Percentiles rank a stretch among this genome's conserved stretches.
These are phyloP conservation scores for Cordyceps fumosorosea DNA, from an alignment of 2,329 filamentous ascomycete genomes.

Conservation along the genomic window DNA sequence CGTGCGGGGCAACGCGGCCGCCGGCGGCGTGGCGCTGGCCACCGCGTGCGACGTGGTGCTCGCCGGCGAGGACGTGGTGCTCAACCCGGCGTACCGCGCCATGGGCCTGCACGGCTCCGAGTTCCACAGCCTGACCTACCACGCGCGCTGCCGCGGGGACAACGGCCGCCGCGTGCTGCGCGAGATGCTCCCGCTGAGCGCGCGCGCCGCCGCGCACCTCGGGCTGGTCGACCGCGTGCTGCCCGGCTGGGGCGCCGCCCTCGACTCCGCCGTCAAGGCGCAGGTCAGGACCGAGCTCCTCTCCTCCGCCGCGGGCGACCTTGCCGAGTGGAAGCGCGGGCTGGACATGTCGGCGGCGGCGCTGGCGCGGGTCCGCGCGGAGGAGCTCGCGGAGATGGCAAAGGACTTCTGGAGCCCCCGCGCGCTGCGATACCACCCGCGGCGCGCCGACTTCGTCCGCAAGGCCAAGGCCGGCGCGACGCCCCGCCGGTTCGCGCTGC, in stretches of 20 bases:
- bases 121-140: slow-evolving; percentile 34
- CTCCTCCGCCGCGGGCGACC: neutral
- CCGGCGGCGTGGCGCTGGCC: slow-evolving; percentile 36
- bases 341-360: slow-evolving; percentile 26
- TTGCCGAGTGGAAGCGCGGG: slow-evolving; percentile 27
- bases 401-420: slow-evolving; percentile 36
- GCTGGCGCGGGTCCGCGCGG: slow-evolving; percentile 27
- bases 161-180: slow-evolving; percentile 26
- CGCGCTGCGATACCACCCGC: slow-evolving; percentile 29
- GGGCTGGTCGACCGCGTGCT: slow-evolving; percentile 34
- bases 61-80: slow-evolving; percentile 30
- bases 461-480: slow-evolving; percentile 31
- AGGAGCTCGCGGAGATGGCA: slow-evolving; percentile 34
- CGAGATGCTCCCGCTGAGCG: slow-evolving; percentile 32
- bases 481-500: slow-evolving; percentile 32
- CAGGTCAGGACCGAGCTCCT: slow-evolving; percentile 25
- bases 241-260: slow-evolving; percentile 23
- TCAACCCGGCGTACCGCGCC: slow-evolving; percentile 36
- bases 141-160: slow-evolving; percentile 28
- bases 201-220: slow-evolving; percentile 29
- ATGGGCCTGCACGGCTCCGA: slow-evolving; percentile 33
- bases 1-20: slow-evolving; percentile 34
- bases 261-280: slow-evolving; percentile 29
- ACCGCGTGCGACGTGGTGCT: slow-evolving; percentile 31
- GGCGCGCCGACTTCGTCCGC: slow-evolving; percentile 33